A percentile compares a stretch with the other conserved stretches of the same genome.
phyloP scores from a whole-genome alignment of 208 protist species.

The Trypanosomatidae sp. region DNA sequence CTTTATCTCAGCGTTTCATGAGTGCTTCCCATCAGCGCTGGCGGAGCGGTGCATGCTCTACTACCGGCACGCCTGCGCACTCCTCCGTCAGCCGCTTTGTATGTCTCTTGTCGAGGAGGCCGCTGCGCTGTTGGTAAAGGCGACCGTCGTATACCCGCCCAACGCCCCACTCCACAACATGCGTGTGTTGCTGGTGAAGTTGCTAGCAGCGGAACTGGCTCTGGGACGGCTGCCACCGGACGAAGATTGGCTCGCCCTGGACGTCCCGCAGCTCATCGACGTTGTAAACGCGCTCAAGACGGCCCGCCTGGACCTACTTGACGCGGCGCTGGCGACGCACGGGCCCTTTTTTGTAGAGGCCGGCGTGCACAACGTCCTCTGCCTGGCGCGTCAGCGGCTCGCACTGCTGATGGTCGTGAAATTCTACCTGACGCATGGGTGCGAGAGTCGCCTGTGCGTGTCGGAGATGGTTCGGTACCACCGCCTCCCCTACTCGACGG shows the following conservation, averaged over 20 bases:
- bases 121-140: conserved; percentile 53
- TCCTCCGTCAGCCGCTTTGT: conserved; percentile 56
- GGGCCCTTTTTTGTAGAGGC: conserved; percentile 58
- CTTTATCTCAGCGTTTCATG: conserved; percentile 71
- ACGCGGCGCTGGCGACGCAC: conserved; percentile 54
- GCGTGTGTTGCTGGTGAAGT: conserved; percentile 55
- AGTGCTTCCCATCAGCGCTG: conserved; percentile 30
- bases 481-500: conserved; percentile 39
- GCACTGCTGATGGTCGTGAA: conserved; percentile 77
- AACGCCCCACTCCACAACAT: conserved; percentile 29
- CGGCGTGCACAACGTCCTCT: conserved; percentile 73
- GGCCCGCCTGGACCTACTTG: conserved; percentile 55
- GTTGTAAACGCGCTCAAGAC: conserved; percentile 65
- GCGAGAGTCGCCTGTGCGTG: conserved; percentile 43
- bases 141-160: conserved; percentile 47
- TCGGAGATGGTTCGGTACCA: conserved; percentile 65
- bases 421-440: conserved; percentile 47
- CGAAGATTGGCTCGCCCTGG: conserved; percentile 17
- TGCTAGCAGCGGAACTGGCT: conserved; percentile 47
- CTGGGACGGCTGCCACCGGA: conserved; percentile 23
- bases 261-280: conserved; percentile 45
- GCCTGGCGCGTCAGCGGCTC: conserved; percentile 58
- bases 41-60: conserved; percentile 74
- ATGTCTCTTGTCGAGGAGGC: conserved; percentile 39
- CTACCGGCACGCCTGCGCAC: conserved; percentile 52